Conservation (phyloP, 1,284 basidiomycete species). For the Trichosporon ovoides region DNA sequence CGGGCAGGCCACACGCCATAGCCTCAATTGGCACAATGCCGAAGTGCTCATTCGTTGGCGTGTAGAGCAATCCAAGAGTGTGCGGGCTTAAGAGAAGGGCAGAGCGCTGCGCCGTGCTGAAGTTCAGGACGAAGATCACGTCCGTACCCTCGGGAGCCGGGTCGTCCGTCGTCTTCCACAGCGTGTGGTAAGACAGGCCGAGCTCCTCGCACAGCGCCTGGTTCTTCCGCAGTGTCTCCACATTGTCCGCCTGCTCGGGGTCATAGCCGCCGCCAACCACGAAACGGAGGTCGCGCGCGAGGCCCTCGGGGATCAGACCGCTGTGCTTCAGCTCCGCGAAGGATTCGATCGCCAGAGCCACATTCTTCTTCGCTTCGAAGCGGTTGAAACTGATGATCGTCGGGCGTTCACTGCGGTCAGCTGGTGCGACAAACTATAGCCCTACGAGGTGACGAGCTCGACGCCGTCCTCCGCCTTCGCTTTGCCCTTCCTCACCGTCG, state of each 20-base stretch:
- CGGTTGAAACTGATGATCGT: slow-evolving; percentile 87
- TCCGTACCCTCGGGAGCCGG: slow-evolving; percentile 53
- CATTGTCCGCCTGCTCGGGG: slow-evolving; percentile 63
- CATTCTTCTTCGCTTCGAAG: slow-evolving; percentile 94
- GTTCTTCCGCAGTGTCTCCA: slow-evolving; percentile 59
- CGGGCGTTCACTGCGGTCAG: slow-evolving; percentile 57
- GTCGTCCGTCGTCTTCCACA: slow-evolving; percentile 47
- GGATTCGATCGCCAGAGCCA: slow-evolving; percentile 69
- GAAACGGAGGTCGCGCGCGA: slow-evolving; percentile 53
- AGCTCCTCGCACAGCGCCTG: slow-evolving; percentile 55
- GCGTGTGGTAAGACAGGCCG: slow-evolving; percentile 56
- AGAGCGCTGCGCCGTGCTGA: slow-evolving; percentile 70
- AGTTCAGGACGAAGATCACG: slow-evolving; percentile 79
- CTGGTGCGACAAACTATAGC: slow-evolving; percentile 35
- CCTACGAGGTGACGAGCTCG: slow-evolving; percentile 61
- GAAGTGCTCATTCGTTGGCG: slow-evolving; percentile 92
- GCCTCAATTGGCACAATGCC: slow-evolving; percentile 95
- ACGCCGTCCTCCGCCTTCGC: slow-evolving; percentile 54
- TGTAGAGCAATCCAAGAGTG: slow-evolving; percentile 78
- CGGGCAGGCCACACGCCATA: slow-evolving; percentile 85
- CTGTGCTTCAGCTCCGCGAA: slow-evolving; percentile 52
- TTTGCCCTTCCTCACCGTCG: slow-evolving; percentile 30
- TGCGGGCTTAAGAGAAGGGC: slow-evolving; percentile 62
- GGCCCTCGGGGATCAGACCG: slow-evolving; percentile 19
- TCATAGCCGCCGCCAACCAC: slow-evolving; percentile 79